A percentile compares a stretch with the other conserved stretches of the same genome.
phyloP scores from a whole-genome alignment of 768 basidiomycete genomes.

The Cystofilobasidium capitatum region DNA sequence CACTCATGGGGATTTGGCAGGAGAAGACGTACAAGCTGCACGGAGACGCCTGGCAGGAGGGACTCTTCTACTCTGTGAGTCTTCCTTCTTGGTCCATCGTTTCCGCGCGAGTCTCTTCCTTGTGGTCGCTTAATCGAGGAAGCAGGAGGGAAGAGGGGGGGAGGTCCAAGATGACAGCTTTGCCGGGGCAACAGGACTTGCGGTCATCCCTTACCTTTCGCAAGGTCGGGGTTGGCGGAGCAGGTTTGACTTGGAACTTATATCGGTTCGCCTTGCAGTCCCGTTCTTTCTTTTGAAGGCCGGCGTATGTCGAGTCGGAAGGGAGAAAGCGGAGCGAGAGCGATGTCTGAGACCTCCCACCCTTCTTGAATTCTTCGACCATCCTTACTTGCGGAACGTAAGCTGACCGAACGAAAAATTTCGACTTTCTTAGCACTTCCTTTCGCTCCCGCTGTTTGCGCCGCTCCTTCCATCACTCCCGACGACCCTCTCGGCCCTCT shows the following conservation, averaged over 20 bases:
- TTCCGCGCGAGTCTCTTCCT: too few species aligned
- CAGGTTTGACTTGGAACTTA: too few species aligned
- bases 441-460: conserved; percentile 65
- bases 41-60: conserved; percentile 67
- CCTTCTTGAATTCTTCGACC: not conserved
- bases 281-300: too few species aligned
- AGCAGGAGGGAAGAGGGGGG: too few species aligned
- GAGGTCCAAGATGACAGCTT: too few species aligned
- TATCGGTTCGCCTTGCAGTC: too few species aligned
- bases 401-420: not conserved
- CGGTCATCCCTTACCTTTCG: too few species aligned
- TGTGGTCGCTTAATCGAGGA: too few species aligned
- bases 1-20: conserved; percentile 61
- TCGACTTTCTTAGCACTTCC: conserved; percentile 52
- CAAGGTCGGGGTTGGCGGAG: too few species aligned
- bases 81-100: not conserved
- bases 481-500: conserved; percentile 2
- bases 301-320: too few species aligned
- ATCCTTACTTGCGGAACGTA: not conserved
- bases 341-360: not conserved
- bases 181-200: too few species aligned
- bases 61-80: conserved; percentile 69
- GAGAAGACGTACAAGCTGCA: conserved; percentile 64
- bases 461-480: conserved; percentile 48
- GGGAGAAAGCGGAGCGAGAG: too few species aligned